These are phyloP conservation scores for Aspergillus panamensis DNA, from an alignment of 495 filamentous ascomycete genomes.

Conservation along the genomic window DNA sequence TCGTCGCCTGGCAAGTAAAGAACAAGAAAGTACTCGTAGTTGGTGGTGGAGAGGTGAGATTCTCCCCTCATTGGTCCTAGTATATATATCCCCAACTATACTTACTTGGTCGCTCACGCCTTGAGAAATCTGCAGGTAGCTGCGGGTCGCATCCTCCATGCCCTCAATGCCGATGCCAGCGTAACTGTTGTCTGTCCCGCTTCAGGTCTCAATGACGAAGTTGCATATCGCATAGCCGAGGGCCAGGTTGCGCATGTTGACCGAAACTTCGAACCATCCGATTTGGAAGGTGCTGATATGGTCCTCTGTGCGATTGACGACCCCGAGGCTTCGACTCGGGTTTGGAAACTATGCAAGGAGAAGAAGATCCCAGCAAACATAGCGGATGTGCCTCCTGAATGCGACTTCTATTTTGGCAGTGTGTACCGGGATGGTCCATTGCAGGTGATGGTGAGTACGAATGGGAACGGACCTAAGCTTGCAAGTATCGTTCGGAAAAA, in stretches of 20 bases:
- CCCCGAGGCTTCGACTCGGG: slow-evolving; percentile 74
- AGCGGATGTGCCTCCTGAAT: slow-evolving; percentile 93
- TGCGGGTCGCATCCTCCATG: slow-evolving; percentile 85
- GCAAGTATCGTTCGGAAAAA: slow-evolving; percentile 81
- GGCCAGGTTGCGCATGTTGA: slow-evolving; percentile 73
- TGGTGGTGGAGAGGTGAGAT: slow-evolving; percentile 83
- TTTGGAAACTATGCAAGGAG: slow-evolving; percentile 91
- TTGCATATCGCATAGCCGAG: slow-evolving; percentile 70
- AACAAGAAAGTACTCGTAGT: slow-evolving; percentile 81
- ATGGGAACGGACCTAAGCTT: slow-evolving; percentile 91
- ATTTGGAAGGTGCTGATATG: slow-evolving; percentile 78
- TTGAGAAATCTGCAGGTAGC: slow-evolving; percentile 62
- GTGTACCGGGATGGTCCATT: slow-evolving; percentile 91
- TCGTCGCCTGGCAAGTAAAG: slow-evolving; percentile 90
- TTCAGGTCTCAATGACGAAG: slow-evolving; percentile 81
- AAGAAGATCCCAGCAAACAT: slow-evolving; percentile 86
- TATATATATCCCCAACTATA: slow-evolving; percentile 14
- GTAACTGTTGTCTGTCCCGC: slow-evolving; percentile 80
- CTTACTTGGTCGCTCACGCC: slow-evolving; percentile 16
- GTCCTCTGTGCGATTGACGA: slow-evolving; percentile 92
- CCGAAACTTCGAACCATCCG: slow-evolving; percentile 74
- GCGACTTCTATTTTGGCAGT: slow-evolving; percentile 97
- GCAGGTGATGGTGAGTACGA: slow-evolving; percentile 97
- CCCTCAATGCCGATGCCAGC: slow-evolving; percentile 89
- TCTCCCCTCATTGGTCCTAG: not conserved